These are phyloP conservation scores for Jamesozyma piceae DNA, from an alignment of 805 yeast species.

Conservation along the genomic window DNA sequence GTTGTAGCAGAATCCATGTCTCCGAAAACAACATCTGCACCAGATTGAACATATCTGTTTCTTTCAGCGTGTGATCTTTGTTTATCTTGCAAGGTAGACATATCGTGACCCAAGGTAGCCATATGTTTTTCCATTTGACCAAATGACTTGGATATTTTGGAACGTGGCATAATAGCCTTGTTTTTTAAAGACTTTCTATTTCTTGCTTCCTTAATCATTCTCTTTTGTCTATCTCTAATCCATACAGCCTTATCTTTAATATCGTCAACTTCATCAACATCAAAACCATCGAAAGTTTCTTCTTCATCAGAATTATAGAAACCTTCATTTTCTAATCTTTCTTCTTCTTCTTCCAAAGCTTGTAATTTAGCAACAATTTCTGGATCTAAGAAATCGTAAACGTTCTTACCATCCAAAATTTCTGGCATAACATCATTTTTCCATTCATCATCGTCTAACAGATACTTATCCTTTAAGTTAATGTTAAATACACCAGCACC, in stretches of 20 bases:
- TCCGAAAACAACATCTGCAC: conserved; percentile 71
- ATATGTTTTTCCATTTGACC: conserved; percentile 80
- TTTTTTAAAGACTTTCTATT: conserved; percentile 79
- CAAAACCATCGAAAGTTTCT: conserved; percentile 60
- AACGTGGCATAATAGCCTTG: conserved; percentile 83
- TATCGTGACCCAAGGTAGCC: conserved; percentile 84
- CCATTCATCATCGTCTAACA: conserved; percentile 95
- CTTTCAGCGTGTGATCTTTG: conserved; percentile 33
- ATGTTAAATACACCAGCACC: conserved; percentile 98
- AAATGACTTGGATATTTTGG: conserved; percentile 67
- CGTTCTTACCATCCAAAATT: conserved; percentile 89
- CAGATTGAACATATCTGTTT: conserved; percentile 41
- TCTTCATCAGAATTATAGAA: conserved; percentile 86
- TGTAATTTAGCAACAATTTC: conserved; percentile 89
- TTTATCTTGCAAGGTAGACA: conserved; percentile 51
- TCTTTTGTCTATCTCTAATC: conserved; percentile 93
- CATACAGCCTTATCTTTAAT: conserved; percentile 81
- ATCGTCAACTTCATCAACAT: conserved; percentile 56
- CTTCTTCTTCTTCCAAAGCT: conserved; percentile 96
- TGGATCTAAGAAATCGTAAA: conserved; percentile 93
- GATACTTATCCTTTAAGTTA: conserved; percentile 83
- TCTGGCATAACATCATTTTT: conserved; percentile 96
- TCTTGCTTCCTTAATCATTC: conserved; percentile 83
- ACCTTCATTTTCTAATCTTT: conserved; percentile 84
- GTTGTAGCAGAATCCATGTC: conserved; percentile 31